phyloP scores from a whole-genome alignment of 108 stramenopile species.

The Schizochytrium sp. region DNA sequence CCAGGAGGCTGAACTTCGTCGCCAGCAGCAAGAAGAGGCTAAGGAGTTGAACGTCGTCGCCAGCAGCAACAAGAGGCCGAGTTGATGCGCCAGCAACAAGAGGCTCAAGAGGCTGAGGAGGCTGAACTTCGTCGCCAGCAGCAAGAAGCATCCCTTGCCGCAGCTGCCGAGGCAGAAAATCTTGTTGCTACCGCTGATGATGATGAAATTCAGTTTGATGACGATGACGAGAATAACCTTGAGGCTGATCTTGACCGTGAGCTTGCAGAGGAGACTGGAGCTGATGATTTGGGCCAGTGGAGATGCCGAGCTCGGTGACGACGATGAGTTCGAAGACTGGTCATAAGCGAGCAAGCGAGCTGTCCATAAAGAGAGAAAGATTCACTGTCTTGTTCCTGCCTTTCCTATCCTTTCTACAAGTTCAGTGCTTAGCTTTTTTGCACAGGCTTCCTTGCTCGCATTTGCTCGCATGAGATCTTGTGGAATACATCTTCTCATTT shows the following conservation, averaged over 20 bases:
- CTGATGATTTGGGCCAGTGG: too few species aligned
- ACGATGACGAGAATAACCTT: slow-evolving; percentile 17
- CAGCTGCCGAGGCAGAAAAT: too few species aligned
- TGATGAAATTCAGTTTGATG: not conserved
- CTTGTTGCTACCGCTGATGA: not conserved
- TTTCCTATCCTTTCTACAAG: too few species aligned
- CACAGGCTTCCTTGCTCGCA: too few species aligned
- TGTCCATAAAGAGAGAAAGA: too few species aligned
- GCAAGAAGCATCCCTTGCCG: not conserved
- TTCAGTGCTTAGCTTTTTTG: too few species aligned
- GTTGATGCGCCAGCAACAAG: slow-evolving; percentile 11
- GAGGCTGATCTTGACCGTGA: slow-evolving; percentile 5
- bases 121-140: not conserved
- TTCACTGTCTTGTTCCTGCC: too few species aligned
- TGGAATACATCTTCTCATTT: too few species aligned
- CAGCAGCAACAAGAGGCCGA: slow-evolving; percentile 56
- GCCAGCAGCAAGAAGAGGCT: slow-evolving; percentile 2
- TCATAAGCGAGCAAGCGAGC: slow-evolving; percentile 1
- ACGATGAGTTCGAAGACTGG: slow-evolving; percentile 58
- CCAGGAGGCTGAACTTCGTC: not conserved
- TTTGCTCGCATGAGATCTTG: too few species aligned
- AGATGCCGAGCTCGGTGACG: slow-evolving; percentile 12
- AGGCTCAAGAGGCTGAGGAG: not conserved
- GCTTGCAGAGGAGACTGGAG: not conserved
- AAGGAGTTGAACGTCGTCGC: not conserved